Evolutionary conservation across 139 green algal species (phyloP), one percentile per base, ranked within the genome.

Genomic region (Tetradesmus lagerheimii): DNA sequence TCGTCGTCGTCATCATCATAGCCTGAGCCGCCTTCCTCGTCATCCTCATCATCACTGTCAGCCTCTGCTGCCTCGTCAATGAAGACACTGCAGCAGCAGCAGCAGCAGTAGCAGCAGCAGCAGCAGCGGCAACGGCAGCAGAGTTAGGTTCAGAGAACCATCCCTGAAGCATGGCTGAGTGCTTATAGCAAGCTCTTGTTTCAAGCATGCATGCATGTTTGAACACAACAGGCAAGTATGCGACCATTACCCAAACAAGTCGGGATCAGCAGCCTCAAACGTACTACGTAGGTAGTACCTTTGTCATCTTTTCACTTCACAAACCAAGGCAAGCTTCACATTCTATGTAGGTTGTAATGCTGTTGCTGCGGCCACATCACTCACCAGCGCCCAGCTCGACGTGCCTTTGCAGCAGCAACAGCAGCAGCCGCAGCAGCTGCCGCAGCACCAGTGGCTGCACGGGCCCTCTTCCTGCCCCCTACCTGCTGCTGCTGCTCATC

Each of bases 1-100:
- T 90, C 86, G 12, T 71, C 66, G n/a, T 67, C 76, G 79, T 85
- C 86, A 4, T 78, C 76, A 37, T 50, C 82, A 75, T 78, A 8
- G 14, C 15, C 38, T 53, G 57, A 71, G 57, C 6, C 82, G n/a
- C 27, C n/a, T n/a, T n/a, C 14, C 78, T 87, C 50, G 0, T 76
- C 82, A 50, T 57, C 82, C 77, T n/a, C 41, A 20, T 57, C 53
- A 34, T 41, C 66, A 67, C 62, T 76, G 35, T 79, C 64, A 45
- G 43, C 53, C 29, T 78, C 82, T 41, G 83, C 83, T 41, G 50
- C 47, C 45, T 87, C 82, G 15, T 87, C 82, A 38, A 87, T 37
- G 16, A 87, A 87, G 23, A 85, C 25, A 41, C 79, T 85, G 79
- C 39, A 66, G 38, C 27, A 15, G 82, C 27, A 77, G 45, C 34